Evolutionary conservation across 176 grass and related monocot species (phyloP), one percentile per base, ranked within the genome.

Genomic region (Tillandsia leiboldiana): DNA sequence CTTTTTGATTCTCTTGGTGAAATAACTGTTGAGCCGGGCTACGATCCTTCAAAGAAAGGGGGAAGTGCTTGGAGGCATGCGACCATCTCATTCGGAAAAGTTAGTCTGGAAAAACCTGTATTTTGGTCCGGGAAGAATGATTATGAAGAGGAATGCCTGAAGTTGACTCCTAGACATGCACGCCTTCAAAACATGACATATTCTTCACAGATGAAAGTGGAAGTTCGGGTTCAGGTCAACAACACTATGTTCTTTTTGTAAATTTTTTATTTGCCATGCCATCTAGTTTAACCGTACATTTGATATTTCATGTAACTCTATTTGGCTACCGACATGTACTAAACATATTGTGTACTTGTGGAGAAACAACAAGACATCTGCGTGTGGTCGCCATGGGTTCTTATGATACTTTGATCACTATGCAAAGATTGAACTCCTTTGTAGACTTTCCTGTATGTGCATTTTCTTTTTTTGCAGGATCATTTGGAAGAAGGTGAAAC

Each of bases 161-260:
- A 77, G 69, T 64, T 97, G 56, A 79, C 78, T 57, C 89, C 94
- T 0, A 87, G 74, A 67, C 86, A 97, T 79, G 94, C 94, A 18
- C 86, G 94, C 10, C 79, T 97, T 27, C 89, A 97, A 67, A 97
- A 80, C 64, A 97, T 97, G 94, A 92, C 94, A 24, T 92, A 97
- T 78, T 82, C 89, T 63, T 84, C 89, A 10, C 67, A 70, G 67
- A 72, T 97, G 49, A 78, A 77, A 81, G 84, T 89, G 27, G 65
- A 90, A 79, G 69, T 87, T 51, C 83, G 65, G 71, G 83, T 97
- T 72, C 87, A 90, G 89, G 94, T 92, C 53, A 56, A 12, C 8
- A 67, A 2, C 20, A 52, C 65, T 53, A 33, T 66, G 14, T 67
- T 76, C n/a, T 68, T 70, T 50, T 70, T 68, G 3, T 12, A 23